Base-by-base conservation (phyloP, 768 basidiomycete species). In the Lactarius sp. region DNA sequence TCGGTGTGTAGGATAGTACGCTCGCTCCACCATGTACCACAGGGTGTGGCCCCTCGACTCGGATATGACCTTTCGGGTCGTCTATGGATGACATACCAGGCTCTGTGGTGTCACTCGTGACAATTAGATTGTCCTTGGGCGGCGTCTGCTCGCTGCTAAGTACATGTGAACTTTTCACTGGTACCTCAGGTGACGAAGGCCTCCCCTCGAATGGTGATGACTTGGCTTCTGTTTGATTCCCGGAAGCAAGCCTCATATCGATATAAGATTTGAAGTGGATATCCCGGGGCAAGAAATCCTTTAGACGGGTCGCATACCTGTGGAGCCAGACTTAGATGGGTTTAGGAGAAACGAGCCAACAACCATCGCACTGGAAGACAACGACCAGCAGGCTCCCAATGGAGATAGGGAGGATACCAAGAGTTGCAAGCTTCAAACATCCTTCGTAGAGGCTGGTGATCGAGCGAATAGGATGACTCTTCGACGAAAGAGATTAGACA, bases 321-420 rank as follows among this genome's bases (percentile, higher is more conserved):
- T 34, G 50, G 6, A 5, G 22, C 10, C 22, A 44, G 22, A 16
- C 0, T 42, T 60, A 31, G n/a, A 13, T 56, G 46, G 20, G 27
- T 37, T 20, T 34, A 4, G 8, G 37, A 13, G 16, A 18, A 31
- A 22, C 37, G 36, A 37, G 18, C 20, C 3, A 52, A 56, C 22
- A 20, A 20, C 14, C 1, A 52, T n/a, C 64, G 59, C 14, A 65
- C 63, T 27, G 59, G n/a, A 56, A 20, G 34, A 60, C 12, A 9
- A 5, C 0, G 9, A 44, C 4, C 0, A 42, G 18, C 3, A 52
- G n/a, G 39, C 6, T 3, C 64, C 49, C 31, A 7, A 56, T 49
- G 7, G 52, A 31, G 22, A 20, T 37, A 7, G 18, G 27, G 16
- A 13, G n/a, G 10, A n/a, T 18, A 37, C 4, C 18, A 33, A 14